Evolutionary conservation across 108 stramenopile genomes (phyloP).

Genomic region (Nannochloropsis oceanica): DNA sequence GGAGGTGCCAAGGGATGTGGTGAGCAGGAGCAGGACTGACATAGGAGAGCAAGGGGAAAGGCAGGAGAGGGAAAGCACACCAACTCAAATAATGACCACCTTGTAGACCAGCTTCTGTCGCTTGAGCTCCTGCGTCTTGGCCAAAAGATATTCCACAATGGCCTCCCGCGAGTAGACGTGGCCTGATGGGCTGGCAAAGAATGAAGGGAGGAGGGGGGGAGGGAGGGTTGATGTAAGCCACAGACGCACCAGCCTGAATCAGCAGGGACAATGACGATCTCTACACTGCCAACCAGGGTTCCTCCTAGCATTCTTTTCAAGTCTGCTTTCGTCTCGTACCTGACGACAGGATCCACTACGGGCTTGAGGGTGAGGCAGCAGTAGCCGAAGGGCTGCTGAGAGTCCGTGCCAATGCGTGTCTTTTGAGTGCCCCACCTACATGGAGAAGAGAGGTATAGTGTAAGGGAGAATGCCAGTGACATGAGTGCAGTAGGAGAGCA

Average conservation of each 20-base stretch:
- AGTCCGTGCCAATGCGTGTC: conserved; percentile 26
- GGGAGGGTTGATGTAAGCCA: not conserved
- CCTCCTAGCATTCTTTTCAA: not conserved
- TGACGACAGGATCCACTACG: not conserved
- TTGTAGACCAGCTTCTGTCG: not conserved
- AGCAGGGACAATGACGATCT: no score
- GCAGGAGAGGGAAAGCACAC: no score
- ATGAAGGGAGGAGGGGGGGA: not conserved
- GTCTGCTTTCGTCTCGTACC: not conserved
- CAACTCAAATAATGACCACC: not conserved
- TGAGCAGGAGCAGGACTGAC: not conserved
- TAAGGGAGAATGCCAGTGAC: not conserved
- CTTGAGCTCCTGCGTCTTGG: conserved; percentile 31
- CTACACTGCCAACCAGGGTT: no score
- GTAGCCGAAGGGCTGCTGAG: conserved; percentile 33
- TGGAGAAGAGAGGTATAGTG: not conserved
- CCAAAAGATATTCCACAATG: conserved; percentile 26
- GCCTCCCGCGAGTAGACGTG: conserved; percentile 34
- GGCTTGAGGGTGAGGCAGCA: conserved; percentile 24
- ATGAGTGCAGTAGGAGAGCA: not conserved
- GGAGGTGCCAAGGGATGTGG: not conserved
- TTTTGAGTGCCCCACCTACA: not conserved
- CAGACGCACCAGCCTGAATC: no score
- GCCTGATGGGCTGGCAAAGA: conserved; percentile 19
- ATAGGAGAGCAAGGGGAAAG: not conserved